Evolutionary conservation across 495 filamentous ascomycete species (phyloP).

Genomic region (Penicillium bovifimosum): DNA sequence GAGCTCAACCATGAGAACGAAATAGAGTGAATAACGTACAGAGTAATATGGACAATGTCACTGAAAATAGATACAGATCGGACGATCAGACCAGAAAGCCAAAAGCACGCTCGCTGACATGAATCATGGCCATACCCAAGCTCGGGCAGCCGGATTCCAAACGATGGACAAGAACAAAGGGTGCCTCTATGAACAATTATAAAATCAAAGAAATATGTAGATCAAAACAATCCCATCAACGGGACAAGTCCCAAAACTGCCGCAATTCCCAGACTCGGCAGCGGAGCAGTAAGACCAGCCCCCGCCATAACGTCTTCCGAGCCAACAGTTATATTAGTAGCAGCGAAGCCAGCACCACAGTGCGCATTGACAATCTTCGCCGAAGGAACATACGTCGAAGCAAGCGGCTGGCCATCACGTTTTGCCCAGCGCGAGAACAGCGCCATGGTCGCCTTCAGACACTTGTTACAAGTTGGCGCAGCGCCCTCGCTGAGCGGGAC

Average conservation of each 20-base stretch:
- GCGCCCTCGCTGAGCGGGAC: slow-evolving; percentile 55
- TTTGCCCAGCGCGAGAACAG: slow-evolving; percentile 57
- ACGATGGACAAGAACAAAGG: slow-evolving; percentile 7
- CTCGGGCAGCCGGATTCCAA: slow-evolving; percentile 2
- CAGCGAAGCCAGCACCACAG: slow-evolving; percentile 61
- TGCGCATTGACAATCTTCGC: slow-evolving; percentile 59
- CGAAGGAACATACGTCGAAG: slow-evolving; percentile 53
- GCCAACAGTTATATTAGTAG: slow-evolving; percentile 49
- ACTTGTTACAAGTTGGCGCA: slow-evolving; percentile 63
- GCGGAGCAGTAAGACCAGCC: slow-evolving; percentile 8
- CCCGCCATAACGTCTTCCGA: slow-evolving; percentile 8
- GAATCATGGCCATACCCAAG: slow-evolving; percentile 13
- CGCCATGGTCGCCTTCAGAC: slow-evolving; percentile 64
- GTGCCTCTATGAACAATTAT: slow-evolving; percentile 3
- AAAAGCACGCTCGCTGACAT: slow-evolving; percentile 22
- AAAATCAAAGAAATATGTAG: not conserved
- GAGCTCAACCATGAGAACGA: not conserved
- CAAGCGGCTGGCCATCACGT: slow-evolving; percentile 54
- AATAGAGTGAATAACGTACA: not conserved
- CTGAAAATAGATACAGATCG: slow-evolving; percentile 1
- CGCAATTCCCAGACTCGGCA: not conserved
- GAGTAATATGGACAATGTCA: slow-evolving; percentile 6
- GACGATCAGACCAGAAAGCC: not conserved
- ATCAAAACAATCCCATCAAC: not conserved
- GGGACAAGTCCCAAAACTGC: not conserved